Conservation (phyloP, 805 yeast species). For the Hanseniaspora thailandica region DNA sequence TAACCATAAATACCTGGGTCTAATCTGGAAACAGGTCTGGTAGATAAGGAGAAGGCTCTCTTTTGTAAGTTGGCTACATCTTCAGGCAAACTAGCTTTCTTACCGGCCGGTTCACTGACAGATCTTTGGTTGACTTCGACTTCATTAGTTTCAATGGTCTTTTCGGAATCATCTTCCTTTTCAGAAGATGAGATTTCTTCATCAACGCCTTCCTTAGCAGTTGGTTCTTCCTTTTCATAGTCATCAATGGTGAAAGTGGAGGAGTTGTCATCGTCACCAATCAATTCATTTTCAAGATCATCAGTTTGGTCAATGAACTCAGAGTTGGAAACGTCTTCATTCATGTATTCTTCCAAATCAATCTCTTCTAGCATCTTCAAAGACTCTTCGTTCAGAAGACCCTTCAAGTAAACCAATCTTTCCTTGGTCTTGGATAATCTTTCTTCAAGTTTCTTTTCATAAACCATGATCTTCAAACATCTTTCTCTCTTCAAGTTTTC, state of each 20-base stretch:
- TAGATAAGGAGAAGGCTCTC: constrained; percentile 31
- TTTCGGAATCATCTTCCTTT: constrained; percentile 6
- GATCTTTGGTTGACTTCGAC: constrained; percentile 26
- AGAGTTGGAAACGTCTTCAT: not conserved
- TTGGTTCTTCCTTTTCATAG: constrained; percentile 7
- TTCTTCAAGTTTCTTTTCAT: not conserved
- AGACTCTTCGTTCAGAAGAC: not conserved
- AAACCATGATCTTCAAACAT: not conserved
- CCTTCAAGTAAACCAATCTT: constrained; percentile 1
- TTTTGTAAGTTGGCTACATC: constrained; percentile 24
- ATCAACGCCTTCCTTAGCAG: constrained; percentile 15
- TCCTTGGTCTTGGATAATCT: not conserved
- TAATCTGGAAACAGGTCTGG: constrained; percentile 35
- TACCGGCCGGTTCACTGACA: constrained; percentile 29
- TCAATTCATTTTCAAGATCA: not conserved
- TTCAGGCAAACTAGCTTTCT: not conserved
- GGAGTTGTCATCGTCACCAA: not conserved
- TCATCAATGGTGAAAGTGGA: constrained; percentile 14
- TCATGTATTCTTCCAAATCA: not conserved
- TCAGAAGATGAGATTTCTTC: constrained; percentile 10
- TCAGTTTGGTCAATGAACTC: not conserved
- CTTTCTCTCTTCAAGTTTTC: constrained; percentile 1
- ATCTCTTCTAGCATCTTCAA: not conserved
- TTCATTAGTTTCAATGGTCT: not conserved
- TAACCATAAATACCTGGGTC: constrained; percentile 33